These are phyloP conservation scores for Nissolia schottii DNA, from an alignment of 306 rosid species.

Conservation along the genomic window DNA sequence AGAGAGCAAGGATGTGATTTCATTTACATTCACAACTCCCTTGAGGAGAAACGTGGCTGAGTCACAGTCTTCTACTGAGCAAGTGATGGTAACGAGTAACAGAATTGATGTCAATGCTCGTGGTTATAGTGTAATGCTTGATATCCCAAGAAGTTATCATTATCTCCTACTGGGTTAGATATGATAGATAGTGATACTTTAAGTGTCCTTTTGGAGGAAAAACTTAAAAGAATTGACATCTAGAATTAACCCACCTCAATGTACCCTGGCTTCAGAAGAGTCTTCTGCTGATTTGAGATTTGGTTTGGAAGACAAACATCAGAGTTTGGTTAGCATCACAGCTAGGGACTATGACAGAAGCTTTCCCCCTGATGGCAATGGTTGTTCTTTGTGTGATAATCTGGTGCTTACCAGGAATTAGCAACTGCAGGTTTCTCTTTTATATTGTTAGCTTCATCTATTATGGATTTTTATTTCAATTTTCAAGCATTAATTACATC, in stretches of 20 bases:
- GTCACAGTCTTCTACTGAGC: conserved; percentile 32
- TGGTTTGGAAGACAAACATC: conserved; percentile 35
- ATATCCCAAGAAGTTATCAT: conserved; percentile 32
- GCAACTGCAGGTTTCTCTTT: conserved; percentile 48
- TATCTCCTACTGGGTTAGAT: conserved; percentile 44
- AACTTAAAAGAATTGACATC: conserved; percentile 71
- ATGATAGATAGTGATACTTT: conserved; percentile 57
- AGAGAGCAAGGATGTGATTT: conserved; percentile 63
- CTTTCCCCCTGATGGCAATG: conserved; percentile 17
- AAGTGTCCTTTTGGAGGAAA: conserved; percentile 79
- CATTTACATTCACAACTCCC: conserved; percentile 88
- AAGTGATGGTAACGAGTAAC: conserved; percentile 30
- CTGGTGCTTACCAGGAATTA: conserved; percentile 28
- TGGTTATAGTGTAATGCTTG: conserved; percentile 32
- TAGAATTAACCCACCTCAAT: conserved; percentile 49
- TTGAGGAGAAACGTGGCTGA: conserved; percentile 49
- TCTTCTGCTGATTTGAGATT: conserved; percentile 41
- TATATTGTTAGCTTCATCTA: not conserved
- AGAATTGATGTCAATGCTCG: conserved; percentile 35
- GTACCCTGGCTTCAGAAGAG: conserved; percentile 38
- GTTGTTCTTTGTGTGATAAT: conserved; percentile 35
- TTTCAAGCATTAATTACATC: conserved; percentile 1
- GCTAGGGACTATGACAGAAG: conserved; percentile 27
- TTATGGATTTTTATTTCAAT: conserved; percentile 10
- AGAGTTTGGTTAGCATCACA: conserved; percentile 21